Base-by-base conservation (phyloP, 805 yeast species). In the Yarrowia alimentaria region DNA sequence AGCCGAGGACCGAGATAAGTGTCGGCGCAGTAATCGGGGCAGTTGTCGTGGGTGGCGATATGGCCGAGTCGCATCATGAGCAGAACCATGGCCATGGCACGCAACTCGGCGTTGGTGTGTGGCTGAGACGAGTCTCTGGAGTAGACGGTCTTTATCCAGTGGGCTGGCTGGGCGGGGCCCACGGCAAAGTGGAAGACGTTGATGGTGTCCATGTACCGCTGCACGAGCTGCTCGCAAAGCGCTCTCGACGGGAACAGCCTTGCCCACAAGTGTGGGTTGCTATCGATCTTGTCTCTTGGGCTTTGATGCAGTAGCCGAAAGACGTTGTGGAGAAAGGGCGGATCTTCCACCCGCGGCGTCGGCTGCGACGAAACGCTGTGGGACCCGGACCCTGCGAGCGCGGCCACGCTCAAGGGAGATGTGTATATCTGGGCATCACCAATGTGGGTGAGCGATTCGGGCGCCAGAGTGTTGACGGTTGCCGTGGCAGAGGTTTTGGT, bases 371-470 rank as follows among this genome's bases (percentile, higher is more conserved):
- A n/a, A n/a, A n/a, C 25, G 14, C 42, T 22, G 4, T 37, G 43
- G 6, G 43, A 24, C 3, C 30, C 43, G 12, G 30, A 37, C n/a
- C 43, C 43, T 4, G 43, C 43, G 21, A 37, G 29, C 3, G 43
- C 43, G 4, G 43, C 43, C 19, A 37, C 43, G 8, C 30, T 24
- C 16, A 37, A 24, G 16, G 43, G 25, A 11, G 30, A 24, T 6
- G 43, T 37, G 30, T 37, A 37, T 20, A 37, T 37, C 43, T 37
- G 43, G 9, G 43, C 43, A 8, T 37, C 43, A 4, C 43, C 43
- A 17, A 37, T 37, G 11, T 37, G 43, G 16, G 43, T 37, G n/a
- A 37, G 43, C 0, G 30, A 24, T n/a, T 37, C 43, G 0, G 43
- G 43, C 8, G 43, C 43, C 14, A 37, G 43, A 2, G 43, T 37